Percentiles rank a stretch among this genome's conserved stretches.
phyloP scores from a whole-genome alignment of 2,329 filamentous ascomycete species.

The Colletotrichum lupini region DNA sequence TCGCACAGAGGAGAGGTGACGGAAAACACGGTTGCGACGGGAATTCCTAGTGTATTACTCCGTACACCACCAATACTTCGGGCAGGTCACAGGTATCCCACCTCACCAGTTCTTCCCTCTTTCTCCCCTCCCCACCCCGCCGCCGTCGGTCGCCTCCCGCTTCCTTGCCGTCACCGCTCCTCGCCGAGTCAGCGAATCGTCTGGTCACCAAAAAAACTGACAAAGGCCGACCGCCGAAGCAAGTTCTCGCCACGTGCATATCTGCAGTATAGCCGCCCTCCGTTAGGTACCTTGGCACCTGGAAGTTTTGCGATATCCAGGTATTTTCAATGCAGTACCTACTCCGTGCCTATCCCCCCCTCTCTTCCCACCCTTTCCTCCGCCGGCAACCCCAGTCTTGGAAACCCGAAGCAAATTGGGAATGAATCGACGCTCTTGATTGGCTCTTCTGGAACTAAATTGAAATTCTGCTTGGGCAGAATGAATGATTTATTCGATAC shows the following conservation, averaged over 20 bases:
- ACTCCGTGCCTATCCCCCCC: too few relatives aligned
- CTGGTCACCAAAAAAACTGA: background rate
- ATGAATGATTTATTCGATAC: background rate
- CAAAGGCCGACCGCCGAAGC: background rate
- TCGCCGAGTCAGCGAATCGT: background rate
- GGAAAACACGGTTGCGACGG: background rate
- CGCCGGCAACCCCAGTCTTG: background rate
- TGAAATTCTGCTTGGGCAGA: slow-evolving; percentile 32
- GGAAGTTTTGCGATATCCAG: background rate
- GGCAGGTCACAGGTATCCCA: too few relatives aligned
- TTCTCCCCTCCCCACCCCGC: background rate
- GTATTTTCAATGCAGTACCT: too few relatives aligned
- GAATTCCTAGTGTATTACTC: too few relatives aligned
- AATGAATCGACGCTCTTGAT: background rate
- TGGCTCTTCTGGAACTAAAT: background rate
- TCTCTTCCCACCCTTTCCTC: background rate
- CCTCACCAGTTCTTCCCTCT: background rate
- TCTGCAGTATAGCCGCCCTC: background rate
- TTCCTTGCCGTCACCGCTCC: background rate
- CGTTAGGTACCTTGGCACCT: background rate
- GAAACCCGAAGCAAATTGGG: background rate
- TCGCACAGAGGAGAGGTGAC: background rate
- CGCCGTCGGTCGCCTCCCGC: background rate
- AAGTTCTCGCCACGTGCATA: background rate
- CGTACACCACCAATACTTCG: too few relatives aligned